Base-by-base conservation (phyloP, 2,329 filamentous ascomycete genomes). In the Lachnellula cervina region DNA sequence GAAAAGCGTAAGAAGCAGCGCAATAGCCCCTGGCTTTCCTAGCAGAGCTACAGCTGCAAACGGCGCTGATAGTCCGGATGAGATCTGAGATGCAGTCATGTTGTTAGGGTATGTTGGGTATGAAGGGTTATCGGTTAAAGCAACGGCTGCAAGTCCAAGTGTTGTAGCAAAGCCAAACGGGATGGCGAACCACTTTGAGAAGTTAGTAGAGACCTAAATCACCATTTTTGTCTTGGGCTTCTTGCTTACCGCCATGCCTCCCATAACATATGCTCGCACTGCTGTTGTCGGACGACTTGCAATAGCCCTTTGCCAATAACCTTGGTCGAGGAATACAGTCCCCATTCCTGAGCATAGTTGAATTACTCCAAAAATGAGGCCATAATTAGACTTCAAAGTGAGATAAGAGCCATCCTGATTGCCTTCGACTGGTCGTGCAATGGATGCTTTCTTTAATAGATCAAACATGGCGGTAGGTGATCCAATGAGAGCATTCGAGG, bases 31-130 rank as follows among this genome's bases (percentile, higher is more conserved):
- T 7, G 86, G 86, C 59, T 83, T 84, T 0, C 87, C 87, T 1
- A 88, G 77, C n/a, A 89, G 71, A 2, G 86, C 84, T 19, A 87
- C 81, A 0, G 87, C 84, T 2, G 84, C 86, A 55, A 87, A 84
- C 0, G 87, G 87, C 1, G 90, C 73, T 0, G 89, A 86, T 0
- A 90, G 74, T 0, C 87, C 87, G 14, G 84, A 84, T 2, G 79
- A 81, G 3, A 90, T 81, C 61, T 90, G 85, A 1, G 75, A 72
- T 0, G 77, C 67, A 14, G 77, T 75, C 76, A 89, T 82, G 9
- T 81, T 21, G 37, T 60, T 40, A 9, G 49, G 55, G 46, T 76
- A 82, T 0, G 78, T 83, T 0, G 80, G 80, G 52, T 81, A 83
- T 0, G 72, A 69, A 0, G 77, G 71, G 0, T 70, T 72, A 8